Conservation (phyloP, 352 stramenopile species). For the Pythium angustatum region DNA sequence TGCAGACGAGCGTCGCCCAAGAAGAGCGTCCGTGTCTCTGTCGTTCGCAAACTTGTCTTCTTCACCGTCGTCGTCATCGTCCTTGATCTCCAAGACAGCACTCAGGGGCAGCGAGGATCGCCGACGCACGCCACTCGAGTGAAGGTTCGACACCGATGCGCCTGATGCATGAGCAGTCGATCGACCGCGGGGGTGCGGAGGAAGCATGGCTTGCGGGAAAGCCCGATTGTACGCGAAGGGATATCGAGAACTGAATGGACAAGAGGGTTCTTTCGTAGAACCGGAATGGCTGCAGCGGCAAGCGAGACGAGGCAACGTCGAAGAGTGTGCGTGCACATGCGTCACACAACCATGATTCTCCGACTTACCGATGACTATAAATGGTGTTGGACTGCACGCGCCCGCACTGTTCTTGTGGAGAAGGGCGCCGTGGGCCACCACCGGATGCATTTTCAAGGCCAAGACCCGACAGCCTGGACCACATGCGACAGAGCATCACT, state of each 20-base stretch:
- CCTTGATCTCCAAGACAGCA: constrained; percentile 25
- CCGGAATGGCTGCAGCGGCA: constrained; percentile 2
- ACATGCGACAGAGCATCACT: neutral
- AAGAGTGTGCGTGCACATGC: neutral
- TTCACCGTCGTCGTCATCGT: constrained; percentile 24
- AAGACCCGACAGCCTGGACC: neutral
- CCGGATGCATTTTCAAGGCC: neutral
- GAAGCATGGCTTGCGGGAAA: neutral
- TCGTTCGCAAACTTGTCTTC: constrained; percentile 21
- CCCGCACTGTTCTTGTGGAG: neutral
- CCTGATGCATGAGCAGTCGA: neutral
- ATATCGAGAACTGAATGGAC: constrained; percentile 6
- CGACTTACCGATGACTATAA: neutral
- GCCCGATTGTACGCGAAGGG: neutral
- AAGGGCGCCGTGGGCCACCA: neutral
- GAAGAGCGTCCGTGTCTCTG: constrained; percentile 14
- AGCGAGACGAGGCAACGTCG: neutral
- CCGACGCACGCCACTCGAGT: constrained; percentile 16
- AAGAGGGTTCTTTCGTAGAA: constrained; percentile 5
- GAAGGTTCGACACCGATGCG: constrained; percentile 1
- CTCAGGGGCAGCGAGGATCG: constrained; percentile 24
- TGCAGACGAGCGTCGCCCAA: constrained; percentile 10
- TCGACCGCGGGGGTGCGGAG: neutral
- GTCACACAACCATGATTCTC: neutral
- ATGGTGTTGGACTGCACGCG: neutral